Evolutionary conservation across 2,329 filamentous ascomycete genomes (phyloP), one percentile per base, ranked within the genome.

Genomic region (Trichoderma oligosporum): DNA sequence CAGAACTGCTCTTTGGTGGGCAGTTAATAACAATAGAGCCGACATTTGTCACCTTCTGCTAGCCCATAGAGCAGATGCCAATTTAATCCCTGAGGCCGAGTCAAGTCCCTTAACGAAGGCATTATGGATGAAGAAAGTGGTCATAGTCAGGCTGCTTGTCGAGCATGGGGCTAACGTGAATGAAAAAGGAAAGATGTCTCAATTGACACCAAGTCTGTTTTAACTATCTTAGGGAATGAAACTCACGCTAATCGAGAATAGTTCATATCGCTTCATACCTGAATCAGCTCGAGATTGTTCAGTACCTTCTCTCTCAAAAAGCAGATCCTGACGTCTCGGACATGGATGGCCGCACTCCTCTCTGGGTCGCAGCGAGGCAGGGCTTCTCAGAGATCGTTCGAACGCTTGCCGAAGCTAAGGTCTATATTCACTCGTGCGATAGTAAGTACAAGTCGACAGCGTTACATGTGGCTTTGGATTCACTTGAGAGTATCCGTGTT

Each of bases 351-450:
- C 11, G 8, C 20, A 51, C 20, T 5, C 47, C 47, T 8, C 20
- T 51, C 11, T 41, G 20, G 35, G 1, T 29, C n/a, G 49, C 49
- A 29, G 49, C 49, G 27, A 7, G n/a, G 3, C 14, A 33, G 6
- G 38, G 38, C 16, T 22, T 7, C 25, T 8, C 24, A 1, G 49
- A 53, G 12, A 16, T 25, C 20, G 49, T 24, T 6, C 49, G 49
- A 44, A 16, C 44, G n/a, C 49, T 53, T 33, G 27, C 2, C 24
- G 49, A 53, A 7, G 49, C 49, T 18, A 44, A 44, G n/a, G 49
- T 38, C 0, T 25, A 53, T 20, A 8, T 53, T 11, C n/a, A 53
- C 9, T 20, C 25, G n/a, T n/a, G 31, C 14, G 14, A 11, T 3
- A 27, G 33, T n/a, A 7, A 22, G 7, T 2, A n/a, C n/a, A n/a